Base-by-base conservation (phyloP, 2,329 filamentous ascomycete genomes). In the Mycocentrospora acerina region DNA sequence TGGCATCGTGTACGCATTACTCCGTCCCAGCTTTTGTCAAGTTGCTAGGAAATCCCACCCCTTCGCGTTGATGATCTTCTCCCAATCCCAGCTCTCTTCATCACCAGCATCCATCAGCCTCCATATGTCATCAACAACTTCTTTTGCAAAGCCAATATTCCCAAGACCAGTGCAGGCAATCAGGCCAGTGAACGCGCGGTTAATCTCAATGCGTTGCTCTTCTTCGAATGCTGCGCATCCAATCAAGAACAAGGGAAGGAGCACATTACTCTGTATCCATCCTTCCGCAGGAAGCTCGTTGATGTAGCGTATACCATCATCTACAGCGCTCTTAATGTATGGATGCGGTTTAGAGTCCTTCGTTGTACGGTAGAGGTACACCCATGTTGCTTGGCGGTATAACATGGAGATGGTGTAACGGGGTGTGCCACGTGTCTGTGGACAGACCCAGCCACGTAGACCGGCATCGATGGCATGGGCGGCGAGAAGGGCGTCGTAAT, bases 391-490 rank as follows among this genome's bases (percentile, higher is more conserved):
- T 55, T 82, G 79, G 10, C 79, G 72, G 57, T 83, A 83, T 5
- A 82, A 66, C 62, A 82, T 76, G 1, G 78, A 78, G 29, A 79
- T 71, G 22, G 69, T 74, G 64, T 74, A 80, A 38, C 79, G 78
- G 4, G 76, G 70, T 4, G 75, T 73, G 28, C 75, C 71, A 2
- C 71, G 67, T 9, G 68, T 56, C 41, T 80, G 76, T 0, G 70
- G 71, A 3, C 88, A 87, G 16, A 78, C 76, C 90, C 90, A 95
- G 11, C 80, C 77, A 5, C 82, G 78, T 35, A 95, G 83, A 4
- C 79, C 82, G 11, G 78, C 77, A 51, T 94, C 86, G 54, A 95
- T 90, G 35, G 83, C 80, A 5, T 85, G 82, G 0, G 87, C 88
- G 30, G 81, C 79, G 54, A 83, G 85, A 8, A 93, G 72, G 9